Conservation (phyloP, 139 green algal genomes). For the Coelastrella sp. region DNA sequence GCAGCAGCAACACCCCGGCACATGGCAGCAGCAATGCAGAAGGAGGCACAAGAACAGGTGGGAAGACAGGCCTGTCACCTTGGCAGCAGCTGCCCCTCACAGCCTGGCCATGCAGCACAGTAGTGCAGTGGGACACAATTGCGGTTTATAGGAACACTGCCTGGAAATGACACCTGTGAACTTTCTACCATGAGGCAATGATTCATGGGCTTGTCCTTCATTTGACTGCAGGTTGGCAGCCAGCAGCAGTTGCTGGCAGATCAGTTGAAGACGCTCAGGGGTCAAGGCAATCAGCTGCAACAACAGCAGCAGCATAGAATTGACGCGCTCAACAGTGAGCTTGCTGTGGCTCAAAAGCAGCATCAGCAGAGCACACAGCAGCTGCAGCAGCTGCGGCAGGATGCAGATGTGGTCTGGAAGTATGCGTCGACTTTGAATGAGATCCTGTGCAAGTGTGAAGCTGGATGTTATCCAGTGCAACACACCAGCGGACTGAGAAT, state of each 20-base stretch:
- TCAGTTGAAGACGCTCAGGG: neutral
- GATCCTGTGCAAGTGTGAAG: conserved; percentile 1
- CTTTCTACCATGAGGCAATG: neutral
- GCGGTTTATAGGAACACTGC: no score
- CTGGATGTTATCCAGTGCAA: neutral
- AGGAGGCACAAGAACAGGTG: neutral
- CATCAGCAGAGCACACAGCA: conserved; percentile 5
- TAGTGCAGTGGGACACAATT: neutral
- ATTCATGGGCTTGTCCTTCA: neutral
- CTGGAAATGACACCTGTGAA: no score
- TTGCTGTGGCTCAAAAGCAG: neutral
- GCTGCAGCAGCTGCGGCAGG: neutral
- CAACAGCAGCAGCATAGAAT: neutral
- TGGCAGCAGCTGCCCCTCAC: no score
- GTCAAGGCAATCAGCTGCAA: neutral
- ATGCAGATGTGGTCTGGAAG: neutral
- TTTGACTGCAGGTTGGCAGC: neutral
- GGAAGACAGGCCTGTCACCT: no score
- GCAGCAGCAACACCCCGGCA: neutral
- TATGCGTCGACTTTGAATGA: neutral
- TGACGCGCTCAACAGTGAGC: neutral
- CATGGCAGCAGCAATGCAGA: neutral
- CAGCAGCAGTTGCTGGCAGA: conserved; percentile 14
- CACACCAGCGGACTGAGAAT: neutral
- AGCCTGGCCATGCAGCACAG: no score